Base-by-base conservation (phyloP, 768 basidiomycete genomes). In the Leccinum broughii region DNA sequence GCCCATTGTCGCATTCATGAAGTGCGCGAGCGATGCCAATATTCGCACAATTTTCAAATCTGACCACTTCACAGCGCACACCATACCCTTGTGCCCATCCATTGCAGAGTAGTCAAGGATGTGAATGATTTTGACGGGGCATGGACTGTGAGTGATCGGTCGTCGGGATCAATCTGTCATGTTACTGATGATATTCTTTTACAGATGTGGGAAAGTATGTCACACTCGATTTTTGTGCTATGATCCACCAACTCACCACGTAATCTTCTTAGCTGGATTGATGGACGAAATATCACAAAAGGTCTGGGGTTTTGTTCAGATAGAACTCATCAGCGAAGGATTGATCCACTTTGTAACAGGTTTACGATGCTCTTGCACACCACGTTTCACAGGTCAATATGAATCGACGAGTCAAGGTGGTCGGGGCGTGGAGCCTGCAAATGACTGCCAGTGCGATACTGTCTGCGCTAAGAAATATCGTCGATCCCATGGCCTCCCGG, bases 1-100 rank as follows among this genome's bases (percentile, higher is more conserved):
- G 66, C 95, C 97, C 4, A 98, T 99, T 63, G 97, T 98, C 15
- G 96, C 94, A 1, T 99, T 99, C 71, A 95, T 98, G 87, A 97
- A 97, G 95, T 95, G 67, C 61, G 88, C 80, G 8, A 37, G 6
- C 39, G 15, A 37, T 9, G n/a, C 15, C 8, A 10, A 11, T 61
- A 24, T 8, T 46, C 30, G 48, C 53, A 56, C 32, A 6, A 58
- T 46, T 41, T 39, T 55, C 48, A 58, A 13, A 60, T 20, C 20
- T 30, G 9, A 34, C 15, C 22, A 30, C 72, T 57, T 3, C 64
- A 26, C 65, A 98, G 96, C 72, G 89, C 91, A 4, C 96, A 98
- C 71, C 86, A 90, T 61, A 99, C 97, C 1, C 76, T 99, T 66
- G 84, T 99, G 2, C 97, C 97, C 13, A 95, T 98, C 56, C 93